Evolutionary conservation across 1,284 basidiomycete genomes (phyloP), one percentile per base, ranked within the genome.

Genomic region (Trichosporon coremiiforme): DNA sequence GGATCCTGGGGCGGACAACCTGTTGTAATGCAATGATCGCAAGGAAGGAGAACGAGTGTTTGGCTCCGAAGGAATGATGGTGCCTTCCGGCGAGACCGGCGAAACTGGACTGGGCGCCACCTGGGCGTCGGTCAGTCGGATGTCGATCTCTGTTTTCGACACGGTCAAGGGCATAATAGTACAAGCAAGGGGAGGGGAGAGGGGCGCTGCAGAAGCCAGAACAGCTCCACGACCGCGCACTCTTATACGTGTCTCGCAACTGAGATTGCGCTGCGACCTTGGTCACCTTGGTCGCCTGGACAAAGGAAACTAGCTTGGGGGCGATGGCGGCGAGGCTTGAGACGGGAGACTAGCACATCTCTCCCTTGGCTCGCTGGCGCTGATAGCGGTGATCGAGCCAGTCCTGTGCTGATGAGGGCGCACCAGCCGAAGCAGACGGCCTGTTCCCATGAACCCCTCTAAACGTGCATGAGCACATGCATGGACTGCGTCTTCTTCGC

Each of bases 401-500:
- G 29, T n/a, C 47, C 55, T 31, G 55, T 6, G 15, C 15, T 15
- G 15, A 20, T 10, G 47, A 53, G 47, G 47, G 47, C 20, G 20
- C 20, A 22, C 20, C 47, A 20, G 47, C 47, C 47, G 47, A 53
- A 20, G 4, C 47, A 53, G 20, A 53, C n/a, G 7, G 17, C 7
- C 15, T 4, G 41, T 45, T 45, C 41, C 41, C 47, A 53, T 53
- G 47, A 53, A 53, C n/a, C 17, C 20, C 47, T 22, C 47, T 20
- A 47, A 41, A 41, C 33, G 20, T 25, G 36, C 33, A 41, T 64
- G 8, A 15, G 20, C 74, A 50, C 15, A 62, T 33, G 53, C 33
- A 33, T 64, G 22, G 70, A 73, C 5, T 73, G 62, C 47, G 33
- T 64, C 60, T 25, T 20, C 45, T 25, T 47, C 66, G 35, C 13